A percentile compares a stretch with the other conserved stretches of the same genome.
These are phyloP conservation scores for Penicillium oxalicum DNA, from an alignment of 2,329 filamentous ascomycete genomes.

Conservation along the genomic window DNA sequence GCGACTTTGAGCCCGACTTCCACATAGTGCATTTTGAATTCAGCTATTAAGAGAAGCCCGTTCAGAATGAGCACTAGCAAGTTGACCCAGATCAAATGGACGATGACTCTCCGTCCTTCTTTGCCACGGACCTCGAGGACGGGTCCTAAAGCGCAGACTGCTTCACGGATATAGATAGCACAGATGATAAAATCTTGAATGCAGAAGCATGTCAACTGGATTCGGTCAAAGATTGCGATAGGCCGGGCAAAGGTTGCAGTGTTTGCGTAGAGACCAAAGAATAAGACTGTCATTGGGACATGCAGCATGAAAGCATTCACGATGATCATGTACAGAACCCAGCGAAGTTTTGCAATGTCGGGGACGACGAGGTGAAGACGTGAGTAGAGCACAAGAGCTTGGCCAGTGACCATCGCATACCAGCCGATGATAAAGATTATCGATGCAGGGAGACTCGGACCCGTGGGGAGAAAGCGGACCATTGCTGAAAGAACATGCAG, in stretches of 20 bases:
- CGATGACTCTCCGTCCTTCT: conserved; percentile 35
- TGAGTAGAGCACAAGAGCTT: conserved; percentile 42
- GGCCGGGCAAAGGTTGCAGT: background rate
- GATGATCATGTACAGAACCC: conserved; percentile 40
- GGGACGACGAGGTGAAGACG: conserved; percentile 38
- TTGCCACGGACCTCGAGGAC: conserved; percentile 39
- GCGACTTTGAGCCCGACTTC: conserved; percentile 34
- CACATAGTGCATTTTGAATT: conserved; percentile 33
- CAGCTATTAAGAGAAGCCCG: conserved; percentile 27
- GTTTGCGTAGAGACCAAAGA: conserved; percentile 25
- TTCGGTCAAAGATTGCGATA: conserved; percentile 39
- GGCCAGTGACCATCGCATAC: conserved; percentile 40
- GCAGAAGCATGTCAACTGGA: conserved; percentile 47
- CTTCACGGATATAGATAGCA: conserved; percentile 46
- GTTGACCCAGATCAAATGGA: conserved; percentile 42
- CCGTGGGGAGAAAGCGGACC: conserved; percentile 4
- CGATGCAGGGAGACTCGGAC: conserved; percentile 1
- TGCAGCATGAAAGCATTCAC: conserved; percentile 34
- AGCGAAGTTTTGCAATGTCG: conserved; percentile 27
- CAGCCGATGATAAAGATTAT: conserved; percentile 29
- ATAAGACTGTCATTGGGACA: conserved; percentile 36
- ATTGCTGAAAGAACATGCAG: conserved; percentile 31
- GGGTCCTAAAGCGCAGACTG: conserved; percentile 31
- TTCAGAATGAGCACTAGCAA: conserved; percentile 37
- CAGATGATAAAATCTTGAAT: conserved; percentile 49